Evolutionary conservation across 441 rosid genomes (phyloP).

Genomic region (Euphorbia schlechtendalii): DNA sequence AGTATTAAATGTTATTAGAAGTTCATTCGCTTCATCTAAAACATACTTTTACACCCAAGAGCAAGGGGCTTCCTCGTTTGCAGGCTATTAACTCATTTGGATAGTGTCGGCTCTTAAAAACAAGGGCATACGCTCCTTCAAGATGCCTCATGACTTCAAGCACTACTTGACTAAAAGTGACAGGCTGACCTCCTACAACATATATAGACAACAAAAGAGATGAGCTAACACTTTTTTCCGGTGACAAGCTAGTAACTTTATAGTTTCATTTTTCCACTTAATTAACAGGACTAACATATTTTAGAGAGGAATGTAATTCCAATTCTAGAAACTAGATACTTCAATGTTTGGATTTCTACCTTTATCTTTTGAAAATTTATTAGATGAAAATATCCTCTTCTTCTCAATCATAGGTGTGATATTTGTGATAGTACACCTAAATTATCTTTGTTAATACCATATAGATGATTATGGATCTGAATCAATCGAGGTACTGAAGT

Average conservation of each 20-base stretch:
- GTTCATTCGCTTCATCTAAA: constrained; percentile 9
- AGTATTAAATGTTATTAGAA: constrained; percentile 1
- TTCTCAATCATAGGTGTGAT: neutral
- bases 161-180: constrained; percentile 84
- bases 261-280: neutral
- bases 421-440: neutral
- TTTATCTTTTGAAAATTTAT: neutral
- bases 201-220: constrained; percentile 4
- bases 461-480: neutral
- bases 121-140: constrained; percentile 98
- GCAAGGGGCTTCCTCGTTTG: constrained; percentile 95
- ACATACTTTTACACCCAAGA: constrained; percentile 93
- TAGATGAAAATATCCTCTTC: neutral
- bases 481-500: neutral
- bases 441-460: neutral
- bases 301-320: constrained; percentile 1
- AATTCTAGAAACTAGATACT: neutral
- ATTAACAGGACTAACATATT: constrained; percentile 7
- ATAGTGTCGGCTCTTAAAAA: constrained; percentile 87
- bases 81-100: constrained; percentile 96
- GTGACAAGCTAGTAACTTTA: neutral
- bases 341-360: neutral
- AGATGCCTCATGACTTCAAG: constrained; percentile 95
- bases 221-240: neutral
- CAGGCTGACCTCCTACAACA: constrained; percentile 60